These are phyloP conservation scores for Davidsoniella virescens DNA, from an alignment of 2,329 filamentous ascomycete species.

Conservation along the genomic window DNA sequence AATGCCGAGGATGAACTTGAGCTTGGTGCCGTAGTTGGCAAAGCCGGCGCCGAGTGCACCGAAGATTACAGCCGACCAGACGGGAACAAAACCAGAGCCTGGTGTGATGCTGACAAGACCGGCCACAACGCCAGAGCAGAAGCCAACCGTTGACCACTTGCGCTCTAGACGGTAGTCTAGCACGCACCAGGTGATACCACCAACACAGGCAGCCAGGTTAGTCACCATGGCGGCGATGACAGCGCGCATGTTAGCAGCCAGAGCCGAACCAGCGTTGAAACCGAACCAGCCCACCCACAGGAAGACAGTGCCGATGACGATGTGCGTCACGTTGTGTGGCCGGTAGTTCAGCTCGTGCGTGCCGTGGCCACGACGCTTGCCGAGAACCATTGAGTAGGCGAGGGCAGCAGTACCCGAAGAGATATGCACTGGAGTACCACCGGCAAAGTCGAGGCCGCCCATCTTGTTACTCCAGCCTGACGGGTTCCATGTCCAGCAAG, in stretches of 20 bases:
- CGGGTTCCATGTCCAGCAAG: conserved; percentile 64
- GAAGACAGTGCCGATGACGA: conserved; percentile 56
- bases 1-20: conserved; percentile 56
- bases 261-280: conserved; percentile 78
- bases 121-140: conserved; percentile 79
- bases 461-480: conserved; percentile 56
- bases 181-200: conserved; percentile 68
- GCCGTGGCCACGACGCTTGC: conserved; percentile 45
- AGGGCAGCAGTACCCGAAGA: conserved; percentile 55
- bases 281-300: conserved; percentile 95
- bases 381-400: conserved; percentile 58
- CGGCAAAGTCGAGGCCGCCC: conserved; percentile 57
- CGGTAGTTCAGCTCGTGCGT: conserved; percentile 48
- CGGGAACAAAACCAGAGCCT: conserved; percentile 64
- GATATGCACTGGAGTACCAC: conserved; percentile 61
- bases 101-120: conserved; percentile 79
- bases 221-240: conserved; percentile 83
- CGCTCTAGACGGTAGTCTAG: conserved; percentile 81
- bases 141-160: conserved; percentile 88
- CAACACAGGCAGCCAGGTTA: conserved; percentile 69
- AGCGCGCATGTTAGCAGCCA: conserved; percentile 69
- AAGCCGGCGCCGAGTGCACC: conserved; percentile 45
- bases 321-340: conserved; percentile 58
- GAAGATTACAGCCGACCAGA: conserved; percentile 42
- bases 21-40: conserved; percentile 77